Evolutionary conservation across 1,284 basidiomycete species (phyloP).

Genomic region (Ceratobasidium sp.): DNA sequence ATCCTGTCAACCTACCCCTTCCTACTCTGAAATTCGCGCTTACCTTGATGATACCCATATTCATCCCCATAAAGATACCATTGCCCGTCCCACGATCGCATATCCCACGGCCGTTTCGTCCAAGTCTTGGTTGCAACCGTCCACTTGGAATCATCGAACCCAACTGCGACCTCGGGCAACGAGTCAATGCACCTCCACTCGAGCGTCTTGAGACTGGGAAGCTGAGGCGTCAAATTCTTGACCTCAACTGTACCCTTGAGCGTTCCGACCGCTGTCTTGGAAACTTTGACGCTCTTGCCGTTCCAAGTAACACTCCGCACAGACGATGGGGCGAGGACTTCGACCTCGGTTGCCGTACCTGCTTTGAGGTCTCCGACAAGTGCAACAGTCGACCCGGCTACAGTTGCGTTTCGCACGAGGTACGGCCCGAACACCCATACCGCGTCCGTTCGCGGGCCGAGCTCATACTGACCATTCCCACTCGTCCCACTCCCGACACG

Average conservation of each 20-base stretch:
- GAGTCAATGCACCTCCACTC: slow-evolving; percentile 60
- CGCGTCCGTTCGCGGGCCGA: slow-evolving; percentile 42
- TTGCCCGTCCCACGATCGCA: slow-evolving; percentile 56
- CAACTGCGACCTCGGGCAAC: slow-evolving; percentile 57
- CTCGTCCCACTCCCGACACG: not conserved
- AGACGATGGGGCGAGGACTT: slow-evolving; percentile 43
- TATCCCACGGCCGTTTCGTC: slow-evolving; percentile 57
- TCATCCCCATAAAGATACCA: slow-evolving; percentile 58
- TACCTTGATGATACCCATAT: slow-evolving; percentile 59
- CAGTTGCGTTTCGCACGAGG: slow-evolving; percentile 47
- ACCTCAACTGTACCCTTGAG: slow-evolving; percentile 46
- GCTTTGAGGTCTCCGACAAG: slow-evolving; percentile 46
- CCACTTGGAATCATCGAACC: slow-evolving; percentile 59
- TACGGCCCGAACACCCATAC: slow-evolving; percentile 49
- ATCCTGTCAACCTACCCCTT: not conserved
- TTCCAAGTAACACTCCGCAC: slow-evolving; percentile 50
- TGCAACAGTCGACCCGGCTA: slow-evolving; percentile 32
- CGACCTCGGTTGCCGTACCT: slow-evolving; percentile 37
- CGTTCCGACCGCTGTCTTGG: slow-evolving; percentile 28
- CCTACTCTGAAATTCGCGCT: not conserved
- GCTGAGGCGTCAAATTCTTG: slow-evolving; percentile 46
- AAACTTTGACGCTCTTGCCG: slow-evolving; percentile 43
- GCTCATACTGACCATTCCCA: slow-evolving; percentile 37
- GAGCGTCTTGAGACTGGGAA: slow-evolving; percentile 56
- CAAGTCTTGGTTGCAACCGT: slow-evolving; percentile 59